These are phyloP conservation scores for Conringia planisiliqua DNA, from an alignment of 345 rosid species.

Conservation along the genomic window DNA sequence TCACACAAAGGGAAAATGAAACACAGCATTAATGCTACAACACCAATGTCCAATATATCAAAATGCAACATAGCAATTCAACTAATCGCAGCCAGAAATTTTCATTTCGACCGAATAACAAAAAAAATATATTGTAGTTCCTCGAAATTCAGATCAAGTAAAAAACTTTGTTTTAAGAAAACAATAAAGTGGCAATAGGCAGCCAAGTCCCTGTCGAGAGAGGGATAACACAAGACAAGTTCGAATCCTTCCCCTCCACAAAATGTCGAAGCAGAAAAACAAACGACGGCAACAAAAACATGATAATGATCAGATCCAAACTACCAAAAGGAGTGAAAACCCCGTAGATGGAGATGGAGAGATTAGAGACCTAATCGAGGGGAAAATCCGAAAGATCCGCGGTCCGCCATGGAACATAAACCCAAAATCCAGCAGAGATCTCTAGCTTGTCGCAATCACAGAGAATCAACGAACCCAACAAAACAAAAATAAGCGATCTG, in stretches of 20 bases:
- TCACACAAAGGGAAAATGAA: neutral
- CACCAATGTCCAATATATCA: neutral
- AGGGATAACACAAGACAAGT: neutral
- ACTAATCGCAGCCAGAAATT: neutral
- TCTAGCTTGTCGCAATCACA: conserved; percentile 19
- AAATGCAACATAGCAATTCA: conserved; percentile 7
- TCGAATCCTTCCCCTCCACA: neutral
- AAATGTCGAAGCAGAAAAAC: conserved; percentile 2
- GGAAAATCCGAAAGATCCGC: conserved; percentile 41
- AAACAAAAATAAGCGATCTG: conserved; percentile 31
- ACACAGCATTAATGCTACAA: conserved; percentile 8
- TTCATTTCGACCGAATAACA: neutral
- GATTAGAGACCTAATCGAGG: conserved; percentile 45
- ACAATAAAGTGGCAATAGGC: neutral
- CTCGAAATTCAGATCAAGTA: neutral
- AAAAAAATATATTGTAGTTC: neutral
- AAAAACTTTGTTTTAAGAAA: too few relatives aligned
- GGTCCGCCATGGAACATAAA: conserved; percentile 48
- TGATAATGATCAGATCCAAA: conserved; percentile 21
- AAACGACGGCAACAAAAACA: neutral
- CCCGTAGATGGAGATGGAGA: neutral
- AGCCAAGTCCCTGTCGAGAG: neutral
- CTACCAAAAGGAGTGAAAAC: neutral
- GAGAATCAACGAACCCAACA: conserved; percentile 23
- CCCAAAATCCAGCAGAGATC: conserved; percentile 23